phyloP scores from a whole-genome alignment of 805 yeast species.

The Kuraishia piskuri region DNA sequence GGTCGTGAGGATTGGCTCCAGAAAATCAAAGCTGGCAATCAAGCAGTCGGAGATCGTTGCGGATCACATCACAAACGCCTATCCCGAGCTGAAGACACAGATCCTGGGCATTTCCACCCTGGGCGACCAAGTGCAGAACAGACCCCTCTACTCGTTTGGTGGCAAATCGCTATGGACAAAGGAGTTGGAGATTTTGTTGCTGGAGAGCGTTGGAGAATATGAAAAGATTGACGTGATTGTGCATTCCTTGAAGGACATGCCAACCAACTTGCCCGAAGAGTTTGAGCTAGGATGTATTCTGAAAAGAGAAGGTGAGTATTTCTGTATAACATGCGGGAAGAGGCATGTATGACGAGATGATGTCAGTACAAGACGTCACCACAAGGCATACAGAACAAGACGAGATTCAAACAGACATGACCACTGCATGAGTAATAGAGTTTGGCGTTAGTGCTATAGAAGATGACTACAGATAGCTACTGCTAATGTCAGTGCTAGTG shows the following conservation, averaged over 20 bases:
- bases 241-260: conserved; percentile 87
- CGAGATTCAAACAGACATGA: neutral
- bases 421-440: neutral
- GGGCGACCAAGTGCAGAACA: conserved; percentile 81
- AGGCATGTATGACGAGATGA: neutral
- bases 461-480: too few relatives aligned
- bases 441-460: too few relatives aligned
- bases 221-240: conserved; percentile 81
- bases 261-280: conserved; percentile 83
- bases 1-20: conserved; percentile 61
- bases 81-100: conserved; percentile 63
- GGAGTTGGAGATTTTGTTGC: conserved; percentile 76
- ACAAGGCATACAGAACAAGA: too few relatives aligned
- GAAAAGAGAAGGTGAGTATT: conserved; percentile 50
- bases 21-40: conserved; percentile 83
- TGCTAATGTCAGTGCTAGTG: too few relatives aligned
- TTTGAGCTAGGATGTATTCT: conserved; percentile 85
- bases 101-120: conserved; percentile 76
- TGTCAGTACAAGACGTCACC: too few relatives aligned
- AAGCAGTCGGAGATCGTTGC: conserved; percentile 75
- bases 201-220: conserved; percentile 50
- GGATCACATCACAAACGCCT: conserved; percentile 42
- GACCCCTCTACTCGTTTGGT: conserved; percentile 89
- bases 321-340: too few relatives aligned
- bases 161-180: conserved; percentile 97